phyloP scores from a whole-genome alignment of 371 early-diverging fungal species.

The Nematocida minor region DNA sequence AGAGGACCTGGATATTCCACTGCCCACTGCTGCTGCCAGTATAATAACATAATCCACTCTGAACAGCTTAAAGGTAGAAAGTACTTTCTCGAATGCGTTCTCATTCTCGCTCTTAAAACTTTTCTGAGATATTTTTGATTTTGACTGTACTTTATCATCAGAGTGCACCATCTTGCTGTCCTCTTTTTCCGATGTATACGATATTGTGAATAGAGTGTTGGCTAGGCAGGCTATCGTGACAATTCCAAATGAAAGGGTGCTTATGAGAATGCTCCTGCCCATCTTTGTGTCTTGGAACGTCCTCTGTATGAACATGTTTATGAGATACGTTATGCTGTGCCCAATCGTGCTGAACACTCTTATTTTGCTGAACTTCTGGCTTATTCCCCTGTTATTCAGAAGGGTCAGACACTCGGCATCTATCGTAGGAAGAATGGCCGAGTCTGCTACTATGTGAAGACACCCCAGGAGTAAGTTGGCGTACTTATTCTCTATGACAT shows the following conservation, averaged over 20 bases:
- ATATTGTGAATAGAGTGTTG: not conserved
- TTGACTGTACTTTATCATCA: not conserved
- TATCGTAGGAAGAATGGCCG: constrained; percentile 47
- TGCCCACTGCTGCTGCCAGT: constrained; percentile 20
- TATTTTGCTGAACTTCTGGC: constrained; percentile 1
- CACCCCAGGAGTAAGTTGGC: constrained; percentile 14
- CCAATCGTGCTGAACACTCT: constrained; percentile 40
- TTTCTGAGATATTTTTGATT: not conserved
- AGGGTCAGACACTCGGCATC: constrained; percentile 37
- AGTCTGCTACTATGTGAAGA: constrained; percentile 22
- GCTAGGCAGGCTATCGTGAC: constrained; percentile 1
- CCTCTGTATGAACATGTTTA: constrained; percentile 7
- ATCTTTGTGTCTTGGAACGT: not conserved
- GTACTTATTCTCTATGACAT: not conserved
- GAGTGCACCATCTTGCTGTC: not conserved
- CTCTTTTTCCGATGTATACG: not conserved
- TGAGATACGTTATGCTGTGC: constrained; percentile 33
- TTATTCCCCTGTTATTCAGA: not conserved
- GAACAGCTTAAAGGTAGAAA: not conserved
- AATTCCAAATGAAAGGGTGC: constrained; percentile 2
- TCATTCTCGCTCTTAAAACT: not conserved
- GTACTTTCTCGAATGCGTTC: not conserved
- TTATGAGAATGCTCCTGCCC: constrained; percentile 2
- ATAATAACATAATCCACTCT: not conserved
- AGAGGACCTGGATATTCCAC: constrained; percentile 44